Evolutionary conservation across 2,329 filamentous ascomycete genomes (phyloP).

Genomic region (Talaromyces marneffei): DNA sequence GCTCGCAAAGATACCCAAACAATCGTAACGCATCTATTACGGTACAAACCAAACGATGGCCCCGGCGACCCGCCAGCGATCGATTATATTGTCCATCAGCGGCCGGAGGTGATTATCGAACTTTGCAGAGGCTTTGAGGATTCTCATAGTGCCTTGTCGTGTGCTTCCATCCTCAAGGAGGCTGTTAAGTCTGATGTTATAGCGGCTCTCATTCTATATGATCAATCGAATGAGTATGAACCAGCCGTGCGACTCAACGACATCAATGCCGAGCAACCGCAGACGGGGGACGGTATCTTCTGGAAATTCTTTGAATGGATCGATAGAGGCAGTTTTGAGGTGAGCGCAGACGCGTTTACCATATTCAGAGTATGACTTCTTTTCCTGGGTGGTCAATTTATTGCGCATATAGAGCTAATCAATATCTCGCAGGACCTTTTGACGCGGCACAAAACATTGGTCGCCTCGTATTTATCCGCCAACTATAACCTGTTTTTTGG

Average conservation of each 20-base stretch:
- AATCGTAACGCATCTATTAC: constrained; percentile 91
- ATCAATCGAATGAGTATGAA: constrained; percentile 71
- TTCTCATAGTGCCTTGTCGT: constrained; percentile 84
- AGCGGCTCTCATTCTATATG: constrained; percentile 84
- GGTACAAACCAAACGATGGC: constrained; percentile 67
- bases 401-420: constrained; percentile 11
- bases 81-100: constrained; percentile 78
- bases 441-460: constrained; percentile 86
- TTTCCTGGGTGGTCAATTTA: neutral
- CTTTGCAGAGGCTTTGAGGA: constrained; percentile 85
- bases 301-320: constrained; percentile 99
- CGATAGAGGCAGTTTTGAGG: constrained; percentile 91
- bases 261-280: constrained; percentile 68
- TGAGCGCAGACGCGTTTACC: constrained; percentile 94
- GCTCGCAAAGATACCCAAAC: constrained; percentile 92
- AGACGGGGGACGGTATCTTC: constrained; percentile 79
- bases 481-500: constrained; percentile 94
- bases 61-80: constrained; percentile 77
- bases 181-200: constrained; percentile 87
- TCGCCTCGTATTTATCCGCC: constrained; percentile 77
- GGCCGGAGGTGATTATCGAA: constrained; percentile 80
- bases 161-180: constrained; percentile 82
- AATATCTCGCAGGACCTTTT: constrained; percentile 65
- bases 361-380: constrained; percentile 71
- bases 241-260: constrained; percentile 68